A percentile compares a stretch with the other conserved stretches of the same genome.
Evolutionary conservation across 352 stramenopile species (phyloP).

Genomic region (Blastocystis sp.): DNA sequence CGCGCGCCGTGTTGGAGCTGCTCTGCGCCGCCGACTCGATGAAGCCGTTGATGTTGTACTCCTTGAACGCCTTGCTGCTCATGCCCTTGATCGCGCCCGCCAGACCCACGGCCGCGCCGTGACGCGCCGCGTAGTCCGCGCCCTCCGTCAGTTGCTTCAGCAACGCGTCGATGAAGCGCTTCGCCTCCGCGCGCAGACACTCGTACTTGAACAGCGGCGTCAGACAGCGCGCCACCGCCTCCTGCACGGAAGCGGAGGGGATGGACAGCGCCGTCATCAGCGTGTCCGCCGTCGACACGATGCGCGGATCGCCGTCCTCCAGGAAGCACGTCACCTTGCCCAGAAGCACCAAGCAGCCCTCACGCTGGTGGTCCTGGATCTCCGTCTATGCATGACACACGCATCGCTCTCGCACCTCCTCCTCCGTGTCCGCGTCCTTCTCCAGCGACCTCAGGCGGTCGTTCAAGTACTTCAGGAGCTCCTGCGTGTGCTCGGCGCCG

Average conservation of each 20-base stretch:
- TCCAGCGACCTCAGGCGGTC: neutral
- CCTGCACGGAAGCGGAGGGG: constrained; percentile 89
- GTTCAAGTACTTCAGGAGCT: constrained; percentile 72
- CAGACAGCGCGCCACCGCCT: constrained; percentile 87
- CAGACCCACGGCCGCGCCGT: constrained; percentile 94
- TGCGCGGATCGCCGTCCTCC: constrained; percentile 85
- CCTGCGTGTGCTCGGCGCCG: constrained; percentile 63
- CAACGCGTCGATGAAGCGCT: constrained; percentile 82
- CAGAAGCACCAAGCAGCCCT: constrained; percentile 87
- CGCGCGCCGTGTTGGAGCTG: constrained; percentile 79
- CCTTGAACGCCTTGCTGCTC: constrained; percentile 95
- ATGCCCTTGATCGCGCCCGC: constrained; percentile 98
- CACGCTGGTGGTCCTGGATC: constrained; percentile 83
- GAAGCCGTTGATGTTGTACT: constrained; percentile 91
- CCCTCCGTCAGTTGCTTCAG: constrained; percentile 81
- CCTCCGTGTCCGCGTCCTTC: constrained; percentile 17
- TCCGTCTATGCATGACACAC: constrained; percentile 75
- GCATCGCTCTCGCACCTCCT: constrained; percentile 77
- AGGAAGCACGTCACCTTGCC: constrained; percentile 88
- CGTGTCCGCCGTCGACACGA: constrained; percentile 84
- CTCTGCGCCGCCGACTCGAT: constrained; percentile 81
- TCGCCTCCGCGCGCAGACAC: constrained; percentile 81
- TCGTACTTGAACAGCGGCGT: constrained; percentile 83
- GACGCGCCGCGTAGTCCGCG: constrained; percentile 81
- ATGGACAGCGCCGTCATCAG: constrained; percentile 87